Percentiles rank a stretch among this genome's conserved stretches.
Conservation (phyloP, 257 asterid species). For the Cordia subcordata region DNA sequence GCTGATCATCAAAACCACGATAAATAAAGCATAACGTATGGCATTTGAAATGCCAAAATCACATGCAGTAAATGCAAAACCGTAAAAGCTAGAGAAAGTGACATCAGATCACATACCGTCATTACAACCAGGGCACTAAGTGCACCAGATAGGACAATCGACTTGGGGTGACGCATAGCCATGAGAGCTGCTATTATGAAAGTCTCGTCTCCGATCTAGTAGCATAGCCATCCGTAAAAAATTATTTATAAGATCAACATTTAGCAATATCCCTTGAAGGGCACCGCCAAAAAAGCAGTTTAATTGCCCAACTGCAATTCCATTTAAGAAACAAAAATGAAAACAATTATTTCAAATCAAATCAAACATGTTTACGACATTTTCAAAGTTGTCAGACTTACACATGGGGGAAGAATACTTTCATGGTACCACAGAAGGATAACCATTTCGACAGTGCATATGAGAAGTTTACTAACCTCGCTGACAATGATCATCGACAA, state of each 20-base stretch:
- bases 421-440: too few relatives aligned
- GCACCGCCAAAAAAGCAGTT: too few relatives aligned
- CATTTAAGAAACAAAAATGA: not conserved
- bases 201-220: slow-evolving; percentile 92
- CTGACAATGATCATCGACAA: slow-evolving; percentile 93
- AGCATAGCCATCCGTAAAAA: slow-evolving; percentile 24
- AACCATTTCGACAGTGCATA: not conserved
- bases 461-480: slow-evolving; percentile 50
- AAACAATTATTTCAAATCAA: too few relatives aligned
- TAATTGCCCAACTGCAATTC: not conserved
- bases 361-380: not conserved
- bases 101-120: slow-evolving; percentile 62
- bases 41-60: not conserved
- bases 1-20: not conserved
- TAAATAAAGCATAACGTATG: not conserved
- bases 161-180: slow-evolving; percentile 99
- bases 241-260: not conserved
- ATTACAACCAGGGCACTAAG: slow-evolving; percentile 90
- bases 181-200: slow-evolving; percentile 95
- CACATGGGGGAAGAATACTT: too few relatives aligned
- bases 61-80: not conserved
- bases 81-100: not conserved
- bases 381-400: too few relatives aligned
- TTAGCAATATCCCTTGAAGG: too few relatives aligned
- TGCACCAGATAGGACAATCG: slow-evolving; percentile 90